Conservation (phyloP, 352 stramenopile species). For the Globisporangium camurandrum region DNA sequence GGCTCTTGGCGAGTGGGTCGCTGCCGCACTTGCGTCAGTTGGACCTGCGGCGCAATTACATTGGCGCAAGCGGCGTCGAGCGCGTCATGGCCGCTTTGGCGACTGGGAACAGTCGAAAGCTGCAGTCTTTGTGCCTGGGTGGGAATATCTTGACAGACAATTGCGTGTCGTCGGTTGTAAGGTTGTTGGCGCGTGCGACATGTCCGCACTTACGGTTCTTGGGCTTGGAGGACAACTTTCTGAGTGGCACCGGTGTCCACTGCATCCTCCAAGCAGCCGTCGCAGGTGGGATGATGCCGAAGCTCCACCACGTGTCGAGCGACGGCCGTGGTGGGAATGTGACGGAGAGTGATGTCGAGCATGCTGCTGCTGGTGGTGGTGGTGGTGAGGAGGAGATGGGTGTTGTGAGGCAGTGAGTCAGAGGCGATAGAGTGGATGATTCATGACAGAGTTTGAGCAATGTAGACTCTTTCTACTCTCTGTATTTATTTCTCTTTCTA, state of each 20-base stretch:
- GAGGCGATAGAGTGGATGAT: too few species aligned
- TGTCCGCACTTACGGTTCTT: conserved; percentile 59
- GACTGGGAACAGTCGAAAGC: conserved; percentile 15
- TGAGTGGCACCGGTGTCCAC: conserved; percentile 54
- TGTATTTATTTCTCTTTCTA: too few species aligned
- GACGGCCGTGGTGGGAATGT: conserved; percentile 21
- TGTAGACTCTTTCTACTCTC: too few species aligned
- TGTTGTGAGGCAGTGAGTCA: background rate
- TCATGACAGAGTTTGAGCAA: too few species aligned
- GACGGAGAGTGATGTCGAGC: too few species aligned
- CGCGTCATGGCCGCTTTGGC: conserved; percentile 29
- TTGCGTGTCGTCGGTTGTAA: conserved; percentile 41
- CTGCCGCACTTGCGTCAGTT: conserved; percentile 34
- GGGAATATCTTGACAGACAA: conserved; percentile 81
- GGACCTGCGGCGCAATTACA: conserved; percentile 65
- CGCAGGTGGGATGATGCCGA: conserved; percentile 30
- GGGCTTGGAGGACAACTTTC: conserved; percentile 76
- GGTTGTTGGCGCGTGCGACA: conserved; percentile 21
- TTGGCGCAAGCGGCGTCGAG: conserved; percentile 49
- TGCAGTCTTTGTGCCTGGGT: conserved; percentile 70
- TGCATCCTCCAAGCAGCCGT: conserved; percentile 51
- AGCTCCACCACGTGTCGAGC: conserved; percentile 41
- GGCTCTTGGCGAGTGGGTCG: conserved; percentile 25
- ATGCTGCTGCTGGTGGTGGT: too few species aligned
- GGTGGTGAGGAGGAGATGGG: background rate